These are phyloP conservation scores for Gyrodon lividus DNA, from an alignment of 768 basidiomycete species.

Conservation along the genomic window DNA sequence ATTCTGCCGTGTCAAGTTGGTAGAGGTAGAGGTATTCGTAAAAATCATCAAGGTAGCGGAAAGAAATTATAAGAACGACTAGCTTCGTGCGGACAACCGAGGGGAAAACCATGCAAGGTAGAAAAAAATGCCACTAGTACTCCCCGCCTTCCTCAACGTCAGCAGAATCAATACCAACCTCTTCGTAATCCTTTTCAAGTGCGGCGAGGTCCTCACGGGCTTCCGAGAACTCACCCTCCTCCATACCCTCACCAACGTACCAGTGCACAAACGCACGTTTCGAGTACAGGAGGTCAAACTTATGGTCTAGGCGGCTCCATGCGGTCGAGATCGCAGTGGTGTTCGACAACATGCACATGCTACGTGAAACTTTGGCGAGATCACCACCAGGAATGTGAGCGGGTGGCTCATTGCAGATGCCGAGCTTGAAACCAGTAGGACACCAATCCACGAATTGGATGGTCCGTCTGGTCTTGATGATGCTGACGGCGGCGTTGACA, in stretches of 20 bases:
- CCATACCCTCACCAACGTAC: conserved; percentile 80
- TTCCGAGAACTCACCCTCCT: conserved; percentile 97
- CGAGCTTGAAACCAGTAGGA: conserved; percentile 76
- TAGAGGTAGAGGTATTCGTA: conserved; percentile 32
- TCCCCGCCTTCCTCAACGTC: conserved; percentile 51
- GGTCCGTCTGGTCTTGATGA: conserved; percentile 77
- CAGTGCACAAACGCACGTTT: conserved; percentile 56
- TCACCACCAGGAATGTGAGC: conserved; percentile 75
- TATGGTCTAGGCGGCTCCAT: conserved; percentile 75
- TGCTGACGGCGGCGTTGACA: conserved; percentile 68
- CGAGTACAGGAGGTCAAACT: conserved; percentile 78
- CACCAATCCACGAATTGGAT: conserved; percentile 82
- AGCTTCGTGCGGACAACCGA: conserved; percentile 27
- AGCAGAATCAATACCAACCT: conserved; percentile 63
- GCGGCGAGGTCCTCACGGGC: conserved; percentile 99
- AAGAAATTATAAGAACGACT: conserved; percentile 32
- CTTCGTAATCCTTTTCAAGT: conserved; percentile 96
- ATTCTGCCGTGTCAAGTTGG: conserved; percentile 22
- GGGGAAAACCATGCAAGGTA: conserved; percentile 16
- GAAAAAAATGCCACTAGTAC: conserved; percentile 35
- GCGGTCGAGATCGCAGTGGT: conserved; percentile 70
- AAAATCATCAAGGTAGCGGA: conserved; percentile 32
- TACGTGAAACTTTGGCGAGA: conserved; percentile 71
- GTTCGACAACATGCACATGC: conserved; percentile 79
- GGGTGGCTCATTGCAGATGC: conserved; percentile 78